A percentile compares a stretch with the other conserved stretches of the same genome.
Evolutionary conservation across 495 filamentous ascomycete genomes (phyloP).

Genomic region (Hyaloscypha hepaticicola): DNA sequence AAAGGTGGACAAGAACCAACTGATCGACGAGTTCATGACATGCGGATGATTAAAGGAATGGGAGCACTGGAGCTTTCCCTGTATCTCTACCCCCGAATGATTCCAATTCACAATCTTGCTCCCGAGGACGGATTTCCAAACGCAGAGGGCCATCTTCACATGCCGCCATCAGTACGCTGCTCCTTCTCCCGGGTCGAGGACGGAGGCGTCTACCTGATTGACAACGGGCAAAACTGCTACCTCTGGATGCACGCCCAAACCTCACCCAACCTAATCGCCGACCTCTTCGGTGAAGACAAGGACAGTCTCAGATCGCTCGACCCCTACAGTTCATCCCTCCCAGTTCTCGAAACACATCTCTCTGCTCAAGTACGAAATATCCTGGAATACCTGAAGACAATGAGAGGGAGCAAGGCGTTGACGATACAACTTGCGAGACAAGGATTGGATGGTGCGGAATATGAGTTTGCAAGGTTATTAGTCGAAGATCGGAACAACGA

Average conservation of each 20-base stretch:
- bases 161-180: constrained; percentile 77
- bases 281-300: constrained; percentile 83
- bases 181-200: constrained; percentile 88
- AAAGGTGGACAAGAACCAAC: constrained; percentile 92
- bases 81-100: constrained; percentile 93
- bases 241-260: constrained; percentile 87
- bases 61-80: constrained; percentile 81
- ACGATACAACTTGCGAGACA: constrained; percentile 90
- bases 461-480: constrained; percentile 87
- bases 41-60: constrained; percentile 86
- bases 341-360: constrained; percentile 83
- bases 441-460: constrained; percentile 92
- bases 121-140: constrained; percentile 86
- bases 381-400: constrained; percentile 76
- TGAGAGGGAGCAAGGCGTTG: constrained; percentile 82
- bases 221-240: constrained; percentile 88
- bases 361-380: constrained; percentile 95
- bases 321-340: constrained; percentile 72
- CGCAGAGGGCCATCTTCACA: constrained; percentile 73
- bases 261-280: constrained; percentile 76
- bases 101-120: constrained; percentile 87
- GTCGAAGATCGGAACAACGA: constrained; percentile 97
- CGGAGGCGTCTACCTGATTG: constrained; percentile 95
- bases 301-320: constrained; percentile 73
- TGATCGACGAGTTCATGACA: constrained; percentile 86